A percentile compares a stretch with the other conserved stretches of the same genome.
These are phyloP conservation scores for Paramyrothecium sp. DNA, from an alignment of 2,329 filamentous ascomycete species.

Conservation along the genomic window DNA sequence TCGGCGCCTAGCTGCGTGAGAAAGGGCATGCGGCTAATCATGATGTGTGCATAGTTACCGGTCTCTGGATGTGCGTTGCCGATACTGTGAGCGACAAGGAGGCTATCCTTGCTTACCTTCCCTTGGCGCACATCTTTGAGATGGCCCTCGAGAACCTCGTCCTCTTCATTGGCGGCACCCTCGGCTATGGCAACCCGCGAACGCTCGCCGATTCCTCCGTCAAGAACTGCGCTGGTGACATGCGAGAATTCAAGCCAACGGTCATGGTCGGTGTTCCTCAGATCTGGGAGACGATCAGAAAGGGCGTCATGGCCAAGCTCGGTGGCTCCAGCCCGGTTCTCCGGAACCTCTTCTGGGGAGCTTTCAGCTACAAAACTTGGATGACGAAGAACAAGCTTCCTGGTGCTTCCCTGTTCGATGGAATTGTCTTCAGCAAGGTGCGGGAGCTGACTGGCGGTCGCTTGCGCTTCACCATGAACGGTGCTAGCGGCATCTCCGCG, in stretches of 20 bases:
- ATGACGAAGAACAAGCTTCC: slow-evolving; percentile 60
- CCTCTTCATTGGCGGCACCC: slow-evolving; percentile 83
- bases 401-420: slow-evolving; percentile 70
- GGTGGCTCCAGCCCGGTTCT: slow-evolving; percentile 68
- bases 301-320: slow-evolving; percentile 83
- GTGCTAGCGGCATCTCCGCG: slow-evolving; percentile 84
- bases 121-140: slow-evolving; percentile 93
- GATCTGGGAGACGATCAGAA: slow-evolving; percentile 96
- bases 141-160: slow-evolving; percentile 93
- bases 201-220: slow-evolving; percentile 85
- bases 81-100: slow-evolving; percentile 77
- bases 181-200: slow-evolving; percentile 90
- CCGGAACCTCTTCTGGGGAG: slow-evolving; percentile 74
- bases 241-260: slow-evolving; percentile 86
- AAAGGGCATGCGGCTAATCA: background rate
- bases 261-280: slow-evolving; percentile 93
- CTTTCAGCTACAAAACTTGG: slow-evolving; percentile 58
- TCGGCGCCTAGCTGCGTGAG: background rate
- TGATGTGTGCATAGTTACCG: slow-evolving; percentile 56
- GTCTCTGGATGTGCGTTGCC: slow-evolving; percentile 75
- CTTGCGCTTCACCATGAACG: slow-evolving; percentile 89
- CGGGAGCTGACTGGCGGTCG: slow-evolving; percentile 85
- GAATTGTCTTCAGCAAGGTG: slow-evolving; percentile 87
- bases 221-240: slow-evolving; percentile 89
- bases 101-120: slow-evolving; percentile 83